Conservation (phyloP, 2,329 filamentous ascomycete species). For the Penicillium janthinellum region DNA sequence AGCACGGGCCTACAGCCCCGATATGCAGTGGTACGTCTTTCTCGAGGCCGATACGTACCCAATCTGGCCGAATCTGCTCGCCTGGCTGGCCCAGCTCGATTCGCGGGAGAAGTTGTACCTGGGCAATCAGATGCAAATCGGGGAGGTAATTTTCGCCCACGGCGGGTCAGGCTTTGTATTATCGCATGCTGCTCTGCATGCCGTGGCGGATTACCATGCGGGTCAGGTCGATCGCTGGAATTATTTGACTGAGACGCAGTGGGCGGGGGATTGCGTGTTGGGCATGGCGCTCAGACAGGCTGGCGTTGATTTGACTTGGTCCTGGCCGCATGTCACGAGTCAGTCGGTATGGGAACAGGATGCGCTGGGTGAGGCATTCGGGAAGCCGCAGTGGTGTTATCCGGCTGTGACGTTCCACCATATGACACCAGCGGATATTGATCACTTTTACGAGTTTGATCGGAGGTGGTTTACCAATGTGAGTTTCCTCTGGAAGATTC, state of each 20-base stretch:
- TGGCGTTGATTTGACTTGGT: slow-evolving; percentile 41
- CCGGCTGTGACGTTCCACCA: slow-evolving; percentile 34
- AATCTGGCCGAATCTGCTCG: slow-evolving; percentile 53
- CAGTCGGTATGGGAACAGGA: slow-evolving; percentile 30
- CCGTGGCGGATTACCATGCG: slow-evolving; percentile 44
- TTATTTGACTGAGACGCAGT: slow-evolving; percentile 42
- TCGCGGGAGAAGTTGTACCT: slow-evolving; percentile 50
- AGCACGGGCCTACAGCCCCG: slow-evolving; percentile 43
- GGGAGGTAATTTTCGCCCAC: slow-evolving; percentile 49
- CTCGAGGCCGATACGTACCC: slow-evolving; percentile 60
- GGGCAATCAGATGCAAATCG: slow-evolving; percentile 53
- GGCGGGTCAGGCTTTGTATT: slow-evolving; percentile 54
- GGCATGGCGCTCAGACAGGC: slow-evolving; percentile 46
- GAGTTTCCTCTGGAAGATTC: slow-evolving; percentile 4
- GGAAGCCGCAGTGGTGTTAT: slow-evolving; percentile 28
- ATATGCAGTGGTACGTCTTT: slow-evolving; percentile 60
- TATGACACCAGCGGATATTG: slow-evolving; percentile 31
- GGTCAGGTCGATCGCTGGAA: slow-evolving; percentile 45
- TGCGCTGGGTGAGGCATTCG: slow-evolving; percentile 22
- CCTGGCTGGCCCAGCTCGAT: slow-evolving; percentile 54
- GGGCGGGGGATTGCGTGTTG: slow-evolving; percentile 52
- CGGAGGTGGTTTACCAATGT: slow-evolving; percentile 30
- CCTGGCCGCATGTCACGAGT: slow-evolving; percentile 28
- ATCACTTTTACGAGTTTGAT: slow-evolving; percentile 29
- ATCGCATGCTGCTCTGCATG: slow-evolving; percentile 50